These are phyloP conservation scores for Podospora sp. DNA, from an alignment of 495 filamentous ascomycete species.

Conservation along the genomic window DNA sequence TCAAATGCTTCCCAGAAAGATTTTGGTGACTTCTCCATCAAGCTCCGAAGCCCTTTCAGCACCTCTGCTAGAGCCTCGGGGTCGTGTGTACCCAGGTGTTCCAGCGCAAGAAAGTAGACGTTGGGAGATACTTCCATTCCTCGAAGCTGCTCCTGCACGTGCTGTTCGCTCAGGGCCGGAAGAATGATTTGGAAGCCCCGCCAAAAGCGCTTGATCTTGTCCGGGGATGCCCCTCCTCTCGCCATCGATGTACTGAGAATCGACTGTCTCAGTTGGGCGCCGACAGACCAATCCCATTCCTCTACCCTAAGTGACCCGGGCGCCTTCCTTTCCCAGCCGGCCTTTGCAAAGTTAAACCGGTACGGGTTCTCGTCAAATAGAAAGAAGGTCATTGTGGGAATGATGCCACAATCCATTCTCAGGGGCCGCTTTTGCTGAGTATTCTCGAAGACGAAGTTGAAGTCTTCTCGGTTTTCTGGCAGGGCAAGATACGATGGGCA, in stretches of 20 bases:
- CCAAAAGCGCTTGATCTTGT: constrained; percentile 69
- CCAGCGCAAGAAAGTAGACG: constrained; percentile 73
- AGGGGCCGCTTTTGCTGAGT: constrained; percentile 73
- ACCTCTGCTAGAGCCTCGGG: constrained; percentile 61
- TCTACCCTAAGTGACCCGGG: constrained; percentile 56
- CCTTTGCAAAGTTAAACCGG: constrained; percentile 67
- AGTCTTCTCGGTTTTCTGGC: constrained; percentile 50
- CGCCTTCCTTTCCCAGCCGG: constrained; percentile 63
- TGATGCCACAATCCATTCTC: constrained; percentile 64
- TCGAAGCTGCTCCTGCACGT: constrained; percentile 76
- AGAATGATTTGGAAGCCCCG: constrained; percentile 71
- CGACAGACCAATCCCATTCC: constrained; percentile 84
- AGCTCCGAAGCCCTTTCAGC: constrained; percentile 62
- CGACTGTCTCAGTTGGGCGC: constrained; percentile 58
- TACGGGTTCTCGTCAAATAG: constrained; percentile 67
- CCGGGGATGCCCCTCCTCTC: constrained; percentile 22
- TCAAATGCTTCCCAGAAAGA: constrained; percentile 89
- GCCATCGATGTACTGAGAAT: constrained; percentile 35
- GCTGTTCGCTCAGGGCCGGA: constrained; percentile 66
- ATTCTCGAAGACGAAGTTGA: constrained; percentile 75
- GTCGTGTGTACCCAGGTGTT: constrained; percentile 67
- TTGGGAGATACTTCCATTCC: constrained; percentile 71
- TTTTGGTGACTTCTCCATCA: constrained; percentile 71
- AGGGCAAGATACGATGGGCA: constrained; percentile 49
- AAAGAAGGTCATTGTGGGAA: constrained; percentile 79